These are phyloP conservation scores for Cadophora sp. DNA, from an alignment of 2,329 filamentous ascomycete genomes.

Conservation along the genomic window DNA sequence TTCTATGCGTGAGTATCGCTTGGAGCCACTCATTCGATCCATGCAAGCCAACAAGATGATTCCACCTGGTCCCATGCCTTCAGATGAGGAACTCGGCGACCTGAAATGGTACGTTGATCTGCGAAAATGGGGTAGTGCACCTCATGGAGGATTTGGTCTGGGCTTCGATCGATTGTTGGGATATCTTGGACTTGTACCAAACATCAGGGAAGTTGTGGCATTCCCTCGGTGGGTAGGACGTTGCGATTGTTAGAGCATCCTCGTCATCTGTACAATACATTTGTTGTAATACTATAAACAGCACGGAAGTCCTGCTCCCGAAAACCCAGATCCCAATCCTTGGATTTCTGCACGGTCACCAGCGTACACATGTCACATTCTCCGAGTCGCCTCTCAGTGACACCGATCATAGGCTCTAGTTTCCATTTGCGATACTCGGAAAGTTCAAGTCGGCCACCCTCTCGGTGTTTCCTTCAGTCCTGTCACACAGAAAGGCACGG, in stretches of 20 bases:
- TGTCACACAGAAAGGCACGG: neutral
- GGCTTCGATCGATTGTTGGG: slow-evolving; percentile 74
- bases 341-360: slow-evolving; percentile 9
- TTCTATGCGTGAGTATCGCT: slow-evolving; percentile 72
- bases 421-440: neutral
- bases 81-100: slow-evolving; percentile 50
- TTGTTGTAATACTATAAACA: slow-evolving; percentile 25
- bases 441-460: neutral
- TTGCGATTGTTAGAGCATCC: slow-evolving; percentile 46
- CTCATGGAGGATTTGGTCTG: slow-evolving; percentile 75
- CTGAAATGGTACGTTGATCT: slow-evolving; percentile 76
- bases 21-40: slow-evolving; percentile 60
- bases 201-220: slow-evolving; percentile 71
- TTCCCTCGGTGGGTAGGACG: slow-evolving; percentile 65
- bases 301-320: slow-evolving; percentile 17
- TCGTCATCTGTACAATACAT: slow-evolving; percentile 20
- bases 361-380: slow-evolving; percentile 16
- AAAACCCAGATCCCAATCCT: neutral
- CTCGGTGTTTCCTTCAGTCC: neutral
- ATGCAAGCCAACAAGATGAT: slow-evolving; percentile 66
- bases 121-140: slow-evolving; percentile 71
- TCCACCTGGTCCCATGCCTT: slow-evolving; percentile 31
- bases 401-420: neutral
- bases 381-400: neutral
- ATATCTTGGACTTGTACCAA: slow-evolving; percentile 69